Percentiles rank a stretch among this genome's conserved stretches.
These are phyloP conservation scores for Cadophora luteo-olivacea DNA, from an alignment of 2,329 filamentous ascomycete species.

Conservation along the genomic window DNA sequence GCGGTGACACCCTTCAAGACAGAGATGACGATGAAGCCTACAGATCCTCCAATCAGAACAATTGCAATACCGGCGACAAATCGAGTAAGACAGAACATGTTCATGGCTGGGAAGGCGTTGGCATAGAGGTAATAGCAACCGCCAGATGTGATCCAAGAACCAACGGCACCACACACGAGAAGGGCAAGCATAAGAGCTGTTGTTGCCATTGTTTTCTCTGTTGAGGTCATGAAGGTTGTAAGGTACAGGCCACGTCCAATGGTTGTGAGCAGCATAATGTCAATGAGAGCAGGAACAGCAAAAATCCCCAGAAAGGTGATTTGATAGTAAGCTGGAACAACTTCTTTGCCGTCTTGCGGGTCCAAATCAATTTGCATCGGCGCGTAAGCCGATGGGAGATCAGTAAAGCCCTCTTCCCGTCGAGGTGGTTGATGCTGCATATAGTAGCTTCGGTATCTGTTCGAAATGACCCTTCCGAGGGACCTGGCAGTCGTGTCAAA, in stretches of 20 bases:
- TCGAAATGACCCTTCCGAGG: slow-evolving; percentile 49
- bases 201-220: slow-evolving; percentile 58
- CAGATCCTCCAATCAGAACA: slow-evolving; percentile 46
- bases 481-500: slow-evolving; percentile 60
- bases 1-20: slow-evolving; percentile 50
- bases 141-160: slow-evolving; percentile 68
- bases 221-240: slow-evolving; percentile 59
- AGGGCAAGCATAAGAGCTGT: slow-evolving; percentile 64
- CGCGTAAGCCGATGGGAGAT: slow-evolving; percentile 50
- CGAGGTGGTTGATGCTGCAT: slow-evolving; percentile 31
- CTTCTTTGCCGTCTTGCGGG: slow-evolving; percentile 50
- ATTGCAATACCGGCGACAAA: slow-evolving; percentile 56
- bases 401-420: slow-evolving; percentile 40
- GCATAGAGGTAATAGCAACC: slow-evolving; percentile 66
- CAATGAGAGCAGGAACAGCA: slow-evolving; percentile 65
- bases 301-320: slow-evolving; percentile 66
- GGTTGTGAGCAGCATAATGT: slow-evolving; percentile 64
- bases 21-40: slow-evolving; percentile 57
- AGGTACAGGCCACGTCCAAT: slow-evolving; percentile 66
- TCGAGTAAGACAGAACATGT: slow-evolving; percentile 49
- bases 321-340: slow-evolving; percentile 54
- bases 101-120: slow-evolving; percentile 56
- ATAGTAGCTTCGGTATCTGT: slow-evolving; percentile 55
- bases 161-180: slow-evolving; percentile 63
- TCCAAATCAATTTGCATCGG: slow-evolving; percentile 60